A percentile compares a stretch with the other conserved stretches of the same genome.
These are phyloP conservation scores for Nymphaea thermarum DNA, from an alignment of 164 flowering plant genomes.

Conservation along the genomic window DNA sequence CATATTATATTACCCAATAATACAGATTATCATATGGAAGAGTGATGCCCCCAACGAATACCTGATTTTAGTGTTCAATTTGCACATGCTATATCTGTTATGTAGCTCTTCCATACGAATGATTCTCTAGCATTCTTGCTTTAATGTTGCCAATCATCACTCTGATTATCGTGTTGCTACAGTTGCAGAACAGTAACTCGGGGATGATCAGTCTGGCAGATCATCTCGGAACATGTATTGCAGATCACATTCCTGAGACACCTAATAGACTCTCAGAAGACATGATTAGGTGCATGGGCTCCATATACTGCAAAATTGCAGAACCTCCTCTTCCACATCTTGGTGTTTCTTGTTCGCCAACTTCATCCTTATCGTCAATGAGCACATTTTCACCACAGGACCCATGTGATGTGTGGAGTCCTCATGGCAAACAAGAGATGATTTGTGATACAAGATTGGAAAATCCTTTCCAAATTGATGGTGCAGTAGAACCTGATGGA, in stretches of 20 bases:
- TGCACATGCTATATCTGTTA: too few relatives aligned
- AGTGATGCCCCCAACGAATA: too few relatives aligned
- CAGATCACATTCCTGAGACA: conserved; percentile 44
- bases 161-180: conserved; percentile 16
- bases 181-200: conserved; percentile 30
- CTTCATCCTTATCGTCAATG: conserved; percentile 58
- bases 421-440: conserved; percentile 54
- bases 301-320: conserved; percentile 68
- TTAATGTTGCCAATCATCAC: too few relatives aligned
- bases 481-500: conserved; percentile 74
- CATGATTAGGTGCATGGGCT: conserved; percentile 64
- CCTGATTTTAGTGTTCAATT: too few relatives aligned
- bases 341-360: conserved; percentile 64
- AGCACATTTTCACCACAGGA: conserved; percentile 71
- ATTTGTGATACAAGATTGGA: conserved; percentile 64
- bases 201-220: conserved; percentile 45
- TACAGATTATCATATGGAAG: too few relatives aligned
- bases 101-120: too few relatives aligned
- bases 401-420: conserved; percentile 76
- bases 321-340: conserved; percentile 46
- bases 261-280: conserved; percentile 77
- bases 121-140: too few relatives aligned
- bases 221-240: conserved; percentile 42
- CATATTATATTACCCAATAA: too few relatives aligned
- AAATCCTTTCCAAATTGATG: conserved; percentile 74